These are phyloP conservation scores for Mycosarcoma mackinlayi DNA, from an alignment of 1,284 basidiomycete genomes.

Conservation along the genomic window DNA sequence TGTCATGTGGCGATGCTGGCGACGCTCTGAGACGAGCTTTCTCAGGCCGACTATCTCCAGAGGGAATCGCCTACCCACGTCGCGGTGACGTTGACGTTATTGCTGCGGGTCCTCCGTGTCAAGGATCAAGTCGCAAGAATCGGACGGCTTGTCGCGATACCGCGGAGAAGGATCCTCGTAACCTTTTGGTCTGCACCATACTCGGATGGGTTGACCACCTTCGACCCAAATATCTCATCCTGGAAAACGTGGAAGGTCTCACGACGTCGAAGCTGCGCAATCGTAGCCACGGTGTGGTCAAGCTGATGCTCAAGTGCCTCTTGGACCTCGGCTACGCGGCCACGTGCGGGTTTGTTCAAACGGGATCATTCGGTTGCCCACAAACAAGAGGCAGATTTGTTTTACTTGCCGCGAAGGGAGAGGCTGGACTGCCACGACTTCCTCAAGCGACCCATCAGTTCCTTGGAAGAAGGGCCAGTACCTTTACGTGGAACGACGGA, in stretches of 20 bases:
- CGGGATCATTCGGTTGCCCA: constrained; percentile 28
- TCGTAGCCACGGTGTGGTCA: constrained; percentile 21
- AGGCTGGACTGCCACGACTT: constrained; percentile 15
- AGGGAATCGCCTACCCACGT: constrained; percentile 6
- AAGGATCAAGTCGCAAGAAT: constrained; percentile 37
- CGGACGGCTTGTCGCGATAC: constrained; percentile 8
- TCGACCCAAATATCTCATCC: constrained; percentile 19
- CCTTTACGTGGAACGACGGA: constrained; percentile 23
- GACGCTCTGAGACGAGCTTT: constrained; percentile 19
- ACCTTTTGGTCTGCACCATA: constrained; percentile 29
- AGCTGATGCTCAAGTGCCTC: constrained; percentile 18
- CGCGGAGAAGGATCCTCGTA: constrained; percentile 25
- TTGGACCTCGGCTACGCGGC: constrained; percentile 28
- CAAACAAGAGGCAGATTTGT: constrained; percentile 31
- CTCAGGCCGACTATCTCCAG: not conserved
- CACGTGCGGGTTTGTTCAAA: constrained; percentile 25
- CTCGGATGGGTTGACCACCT: constrained; percentile 41
- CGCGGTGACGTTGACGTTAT: constrained; percentile 35
- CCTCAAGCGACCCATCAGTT: constrained; percentile 31
- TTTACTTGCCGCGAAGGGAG: constrained; percentile 17
- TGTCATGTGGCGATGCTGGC: constrained; percentile 22
- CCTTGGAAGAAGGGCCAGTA: not conserved
- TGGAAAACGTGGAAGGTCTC: constrained; percentile 45
- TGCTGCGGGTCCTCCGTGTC: constrained; percentile 37
- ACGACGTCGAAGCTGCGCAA: constrained; percentile 20